phyloP scores from a whole-genome alignment of 78 protist genomes.

The Polysphondylium violaceum region DNA sequence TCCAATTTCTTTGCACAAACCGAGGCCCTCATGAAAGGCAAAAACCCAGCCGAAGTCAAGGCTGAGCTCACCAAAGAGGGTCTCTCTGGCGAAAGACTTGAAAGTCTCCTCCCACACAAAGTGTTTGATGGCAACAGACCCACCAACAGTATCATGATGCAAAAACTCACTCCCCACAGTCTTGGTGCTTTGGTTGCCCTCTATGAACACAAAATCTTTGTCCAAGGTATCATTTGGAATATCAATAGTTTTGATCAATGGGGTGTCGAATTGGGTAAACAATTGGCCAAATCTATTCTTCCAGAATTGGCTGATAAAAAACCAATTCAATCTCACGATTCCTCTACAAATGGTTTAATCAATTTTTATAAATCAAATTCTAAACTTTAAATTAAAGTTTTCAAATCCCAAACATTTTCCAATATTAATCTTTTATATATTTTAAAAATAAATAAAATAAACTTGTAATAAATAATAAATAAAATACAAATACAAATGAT shows the following conservation, averaged over 20 bases:
- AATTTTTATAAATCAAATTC: slow-evolving; percentile 86
- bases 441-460: too few species aligned
- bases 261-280: slow-evolving; percentile 99
- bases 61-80: slow-evolving; percentile 82
- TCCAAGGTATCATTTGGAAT: slow-evolving; percentile 97
- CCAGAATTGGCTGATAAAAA: slow-evolving; percentile 49
- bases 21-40: slow-evolving; percentile 97
- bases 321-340: slow-evolving; percentile 84
- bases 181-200: slow-evolving; percentile 93
- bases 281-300: slow-evolving; percentile 91
- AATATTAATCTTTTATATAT: too few species aligned
- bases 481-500: too few species aligned
- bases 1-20: slow-evolving; percentile 98
- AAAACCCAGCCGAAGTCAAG: slow-evolving; percentile 83
- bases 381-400: slow-evolving; percentile 29
- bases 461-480: too few species aligned
- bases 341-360: slow-evolving; percentile 95
- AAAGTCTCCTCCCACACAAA: slow-evolving; percentile 85
- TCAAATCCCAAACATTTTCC: too few species aligned
- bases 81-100: slow-evolving; percentile 66
- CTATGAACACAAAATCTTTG: slow-evolving; percentile 96
- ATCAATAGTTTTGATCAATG: slow-evolving; percentile 98
- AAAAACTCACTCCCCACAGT: slow-evolving; percentile 87
- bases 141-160: slow-evolving; percentile 88
- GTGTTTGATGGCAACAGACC: slow-evolving; percentile 96